Conservation (phyloP, 2,329 filamentous ascomycete genomes). For the Diplocarpon mali region DNA sequence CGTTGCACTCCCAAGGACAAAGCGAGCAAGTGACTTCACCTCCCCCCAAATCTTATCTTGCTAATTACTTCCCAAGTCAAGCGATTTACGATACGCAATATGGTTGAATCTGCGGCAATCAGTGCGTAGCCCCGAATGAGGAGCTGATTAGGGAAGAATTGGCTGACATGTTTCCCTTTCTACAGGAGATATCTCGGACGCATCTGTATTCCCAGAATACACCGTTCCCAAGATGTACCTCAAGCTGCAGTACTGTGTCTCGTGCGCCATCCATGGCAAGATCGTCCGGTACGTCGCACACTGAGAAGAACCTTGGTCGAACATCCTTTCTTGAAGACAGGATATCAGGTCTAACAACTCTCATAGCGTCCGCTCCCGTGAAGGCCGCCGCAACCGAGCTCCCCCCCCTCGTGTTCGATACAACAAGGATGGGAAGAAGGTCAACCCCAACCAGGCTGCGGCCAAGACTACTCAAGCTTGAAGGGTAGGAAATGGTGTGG, state of each 20-base stretch:
- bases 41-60: not conserved
- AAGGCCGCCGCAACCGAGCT: constrained; percentile 96
- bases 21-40: not conserved
- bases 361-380: constrained; percentile 85
- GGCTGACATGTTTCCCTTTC: not conserved
- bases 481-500: constrained; percentile 13
- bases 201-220: constrained; percentile 98
- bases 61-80: constrained; percentile 75
- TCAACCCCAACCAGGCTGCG: constrained; percentile 42
- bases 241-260: constrained; percentile 99
- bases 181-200: constrained; percentile 98
- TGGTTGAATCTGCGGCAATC: constrained; percentile 97
- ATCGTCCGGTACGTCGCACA: constrained; percentile 88
- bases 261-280: constrained; percentile 99
- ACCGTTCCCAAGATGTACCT: constrained; percentile 99
- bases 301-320: constrained; percentile 52
- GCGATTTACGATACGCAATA: constrained; percentile 99
- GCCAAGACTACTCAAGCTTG: constrained; percentile 27
- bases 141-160: not conserved
- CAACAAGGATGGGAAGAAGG: constrained; percentile 99
- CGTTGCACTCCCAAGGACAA: constrained; percentile 56
- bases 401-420: constrained; percentile 60
- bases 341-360: constrained; percentile 26
- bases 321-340: constrained; percentile 33
- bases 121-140: constrained; percentile 53